Percentiles rank a stretch among this genome's conserved stretches.
phyloP scores from a whole-genome alignment of 2,329 filamentous ascomycete genomes.

The Cladosporium oxysporum region DNA sequence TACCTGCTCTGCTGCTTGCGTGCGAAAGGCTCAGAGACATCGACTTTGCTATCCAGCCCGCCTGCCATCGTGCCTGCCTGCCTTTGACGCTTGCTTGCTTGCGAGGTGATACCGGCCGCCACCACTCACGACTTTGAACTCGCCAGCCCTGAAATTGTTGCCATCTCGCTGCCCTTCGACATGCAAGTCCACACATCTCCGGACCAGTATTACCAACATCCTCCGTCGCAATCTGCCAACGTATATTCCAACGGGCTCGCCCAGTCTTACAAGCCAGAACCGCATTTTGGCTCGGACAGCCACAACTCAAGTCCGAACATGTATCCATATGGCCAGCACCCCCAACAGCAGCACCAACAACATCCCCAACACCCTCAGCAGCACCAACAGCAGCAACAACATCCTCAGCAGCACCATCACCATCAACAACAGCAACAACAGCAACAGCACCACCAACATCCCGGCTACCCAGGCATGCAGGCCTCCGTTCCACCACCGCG shows the following conservation, averaged over 20 bases:
- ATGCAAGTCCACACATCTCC: conserved; percentile 18
- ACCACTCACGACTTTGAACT: not conserved
- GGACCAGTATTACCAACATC: conserved; percentile 18
- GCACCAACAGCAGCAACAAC: conserved; percentile 20
- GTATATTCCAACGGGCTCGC: conserved; percentile 18
- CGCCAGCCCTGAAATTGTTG: not conserved
- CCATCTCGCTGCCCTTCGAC: not conserved
- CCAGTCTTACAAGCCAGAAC: conserved; percentile 17
- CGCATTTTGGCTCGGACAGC: conserved; percentile 12
- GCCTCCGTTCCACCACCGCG: conserved; percentile 23
- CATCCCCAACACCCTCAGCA: conserved; percentile 20
- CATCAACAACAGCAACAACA: conserved; percentile 25
- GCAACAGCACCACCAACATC: conserved; percentile 22
- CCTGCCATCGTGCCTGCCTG: not conserved
- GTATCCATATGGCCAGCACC: conserved; percentile 19
- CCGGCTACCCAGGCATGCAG: conserved; percentile 24
- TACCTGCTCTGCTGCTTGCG: not conserved
- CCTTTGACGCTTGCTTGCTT: not conserved
- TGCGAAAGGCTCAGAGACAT: not conserved
- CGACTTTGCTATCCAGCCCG: not conserved
- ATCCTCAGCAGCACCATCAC: conserved; percentile 17
- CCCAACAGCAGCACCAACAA: conserved; percentile 15
- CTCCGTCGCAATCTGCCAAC: conserved; percentile 16
- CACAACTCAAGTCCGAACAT: conserved; percentile 19
- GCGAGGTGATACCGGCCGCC: conserved; percentile 5